phyloP scores from a whole-genome alignment of 441 rosid genomes.

The Eutrema salsugineum region DNA sequence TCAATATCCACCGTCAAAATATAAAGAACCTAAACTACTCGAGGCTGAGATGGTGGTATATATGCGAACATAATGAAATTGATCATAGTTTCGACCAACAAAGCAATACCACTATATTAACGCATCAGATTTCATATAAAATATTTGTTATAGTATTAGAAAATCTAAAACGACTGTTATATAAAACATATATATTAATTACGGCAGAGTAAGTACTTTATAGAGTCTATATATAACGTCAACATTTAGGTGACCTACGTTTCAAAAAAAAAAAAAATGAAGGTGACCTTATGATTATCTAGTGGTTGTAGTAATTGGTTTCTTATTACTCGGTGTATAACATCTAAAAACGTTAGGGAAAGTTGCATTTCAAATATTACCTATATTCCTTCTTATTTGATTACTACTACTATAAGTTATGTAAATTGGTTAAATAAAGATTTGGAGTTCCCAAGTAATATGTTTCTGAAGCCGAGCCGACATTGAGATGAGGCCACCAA shows the following conservation, averaged over 20 bases:
- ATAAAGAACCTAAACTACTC: neutral
- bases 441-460: conserved; percentile 31
- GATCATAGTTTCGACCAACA: neutral
- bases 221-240: too few species aligned
- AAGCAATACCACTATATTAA: neutral
- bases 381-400: neutral
- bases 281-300: conserved; percentile 4
- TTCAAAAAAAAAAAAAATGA: too few species aligned
- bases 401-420: neutral
- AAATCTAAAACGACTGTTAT: neutral
- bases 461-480: conserved; percentile 56
- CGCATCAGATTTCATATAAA: neutral
- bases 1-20: neutral
- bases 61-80: neutral
- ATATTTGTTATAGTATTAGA: neutral
- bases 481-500: conserved; percentile 70
- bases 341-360: neutral
- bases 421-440: conserved; percentile 1
- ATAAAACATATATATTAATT: neutral
- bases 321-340: conserved; percentile 20
- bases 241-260: neutral
- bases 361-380: neutral
- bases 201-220: neutral
- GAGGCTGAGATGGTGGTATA: neutral
- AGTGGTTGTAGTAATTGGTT: conserved; percentile 7